A percentile compares a stretch with the other conserved stretches of the same genome.
These are phyloP conservation scores for Pseudogymnoascus sp. DNA, from an alignment of 2,329 filamentous ascomycete species.

Conservation along the genomic window DNA sequence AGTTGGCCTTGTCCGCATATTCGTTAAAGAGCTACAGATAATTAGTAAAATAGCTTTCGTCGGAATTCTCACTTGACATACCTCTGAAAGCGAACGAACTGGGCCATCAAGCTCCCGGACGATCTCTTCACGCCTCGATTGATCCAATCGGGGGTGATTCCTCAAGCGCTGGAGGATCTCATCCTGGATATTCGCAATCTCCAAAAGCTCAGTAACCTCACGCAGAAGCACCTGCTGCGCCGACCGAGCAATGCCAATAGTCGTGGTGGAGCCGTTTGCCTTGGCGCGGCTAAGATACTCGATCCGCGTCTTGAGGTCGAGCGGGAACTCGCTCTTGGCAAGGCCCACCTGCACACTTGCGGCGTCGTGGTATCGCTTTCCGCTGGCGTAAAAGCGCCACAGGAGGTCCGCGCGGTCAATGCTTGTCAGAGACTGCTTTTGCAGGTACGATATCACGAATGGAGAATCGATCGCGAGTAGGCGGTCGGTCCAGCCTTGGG, in stretches of 20 bases:
- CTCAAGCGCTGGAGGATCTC: conserved; percentile 74
- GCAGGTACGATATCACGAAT: conserved; percentile 78
- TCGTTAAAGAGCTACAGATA: conserved; percentile 70
- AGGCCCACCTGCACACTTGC: conserved; percentile 79
- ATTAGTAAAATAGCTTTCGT: conserved; percentile 10
- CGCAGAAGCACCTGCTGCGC: conserved; percentile 79
- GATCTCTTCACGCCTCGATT: conserved; percentile 56
- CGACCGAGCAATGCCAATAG: conserved; percentile 67
- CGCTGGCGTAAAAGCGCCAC: conserved; percentile 85
- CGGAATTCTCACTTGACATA: conserved; percentile 38
- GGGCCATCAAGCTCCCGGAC: conserved; percentile 64
- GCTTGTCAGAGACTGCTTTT: conserved; percentile 64
- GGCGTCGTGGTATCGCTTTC: conserved; percentile 75
- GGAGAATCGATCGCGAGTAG: conserved; percentile 77
- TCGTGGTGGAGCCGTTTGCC: conserved; percentile 81
- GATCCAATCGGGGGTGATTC: conserved; percentile 60
- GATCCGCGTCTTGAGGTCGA: conserved; percentile 79
- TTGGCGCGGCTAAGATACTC: conserved; percentile 85
- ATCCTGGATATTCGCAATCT: conserved; percentile 91
- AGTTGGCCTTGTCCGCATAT: conserved; percentile 83
- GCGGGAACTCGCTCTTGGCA: conserved; percentile 70
- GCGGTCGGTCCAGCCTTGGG: conserved; percentile 74
- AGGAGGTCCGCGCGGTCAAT: conserved; percentile 79
- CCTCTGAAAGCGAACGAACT: conserved; percentile 67
- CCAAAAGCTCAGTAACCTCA: conserved; percentile 75